These are phyloP conservation scores for Blumeriella jaapii DNA, from an alignment of 2,329 filamentous ascomycete genomes.

Conservation along the genomic window DNA sequence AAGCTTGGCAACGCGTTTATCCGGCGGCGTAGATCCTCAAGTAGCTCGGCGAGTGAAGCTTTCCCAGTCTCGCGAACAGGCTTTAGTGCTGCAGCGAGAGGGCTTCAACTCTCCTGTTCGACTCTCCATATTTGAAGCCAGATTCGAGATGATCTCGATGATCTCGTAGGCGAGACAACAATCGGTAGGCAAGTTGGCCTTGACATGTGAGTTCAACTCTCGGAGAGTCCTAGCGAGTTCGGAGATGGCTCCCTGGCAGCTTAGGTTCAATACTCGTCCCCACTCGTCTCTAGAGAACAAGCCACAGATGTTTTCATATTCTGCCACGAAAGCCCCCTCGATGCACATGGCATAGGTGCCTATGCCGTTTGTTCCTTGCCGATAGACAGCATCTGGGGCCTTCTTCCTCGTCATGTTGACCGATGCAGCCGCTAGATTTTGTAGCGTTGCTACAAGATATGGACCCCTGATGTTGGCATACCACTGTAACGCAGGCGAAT, in stretches of 20 bases:
- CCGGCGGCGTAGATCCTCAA: conserved; percentile 71
- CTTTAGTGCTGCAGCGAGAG: conserved; percentile 74
- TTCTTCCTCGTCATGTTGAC: conserved; percentile 74
- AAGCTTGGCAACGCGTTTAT: conserved; percentile 54
- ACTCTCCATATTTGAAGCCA: conserved; percentile 69
- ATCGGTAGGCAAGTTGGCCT: conserved; percentile 74
- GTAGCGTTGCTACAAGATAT: conserved; percentile 71
- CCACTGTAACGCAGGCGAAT: conserved; percentile 65
- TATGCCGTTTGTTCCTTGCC: conserved; percentile 81
- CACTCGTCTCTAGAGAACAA: conserved; percentile 83
- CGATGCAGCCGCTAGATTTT: conserved; percentile 79
- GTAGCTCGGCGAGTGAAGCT: conserved; percentile 65
- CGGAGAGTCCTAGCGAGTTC: conserved; percentile 78
- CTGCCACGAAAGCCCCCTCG: conserved; percentile 75
- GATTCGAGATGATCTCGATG: conserved; percentile 72
- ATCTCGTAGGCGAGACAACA: conserved; percentile 95
- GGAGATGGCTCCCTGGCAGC: conserved; percentile 64
- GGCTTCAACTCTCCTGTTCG: conserved; percentile 78
- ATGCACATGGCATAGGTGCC: conserved; percentile 78
- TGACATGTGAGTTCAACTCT: conserved; percentile 84
- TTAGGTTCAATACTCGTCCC: conserved; percentile 65
- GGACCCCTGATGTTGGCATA: conserved; percentile 80
- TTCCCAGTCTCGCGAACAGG: conserved; percentile 90
- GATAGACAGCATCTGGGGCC: conserved; percentile 69
- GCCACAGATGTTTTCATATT: conserved; percentile 82